Evolutionary conservation across 371 early-diverging fungal species (phyloP).

Genomic region (Smittium culicis): DNA sequence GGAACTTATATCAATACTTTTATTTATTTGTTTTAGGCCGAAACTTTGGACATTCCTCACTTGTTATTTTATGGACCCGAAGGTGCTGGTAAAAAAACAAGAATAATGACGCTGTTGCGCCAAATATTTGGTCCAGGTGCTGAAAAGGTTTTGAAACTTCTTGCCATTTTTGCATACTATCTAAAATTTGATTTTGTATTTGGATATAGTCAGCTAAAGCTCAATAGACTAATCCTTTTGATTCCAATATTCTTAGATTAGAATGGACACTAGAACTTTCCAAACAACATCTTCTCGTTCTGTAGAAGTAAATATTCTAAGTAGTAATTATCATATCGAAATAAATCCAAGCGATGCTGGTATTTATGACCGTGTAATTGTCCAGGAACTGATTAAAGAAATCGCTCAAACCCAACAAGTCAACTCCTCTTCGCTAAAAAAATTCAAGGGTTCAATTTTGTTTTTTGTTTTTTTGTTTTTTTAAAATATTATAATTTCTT

Average conservation of each 20-base stretch:
- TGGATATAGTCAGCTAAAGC: neutral
- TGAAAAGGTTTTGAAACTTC: slow-evolving; percentile 45
- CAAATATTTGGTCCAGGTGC: slow-evolving; percentile 84
- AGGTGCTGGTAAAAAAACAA: slow-evolving; percentile 96
- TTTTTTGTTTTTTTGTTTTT: slow-evolving; percentile 26
- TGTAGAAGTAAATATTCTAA: slow-evolving; percentile 65
- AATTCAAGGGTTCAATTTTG: slow-evolving; percentile 48
- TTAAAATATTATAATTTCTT: slow-evolving; percentile 16
- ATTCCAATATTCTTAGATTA: slow-evolving; percentile 37
- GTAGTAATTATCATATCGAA: slow-evolving; percentile 86
- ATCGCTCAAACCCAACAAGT: slow-evolving; percentile 97
- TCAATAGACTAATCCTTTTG: too few species aligned
- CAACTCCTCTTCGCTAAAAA: slow-evolving; percentile 55
- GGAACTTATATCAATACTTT: too few species aligned
- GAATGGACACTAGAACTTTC: slow-evolving; percentile 73
- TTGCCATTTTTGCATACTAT: neutral
- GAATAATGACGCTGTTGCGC: slow-evolving; percentile 67
- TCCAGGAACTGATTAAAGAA: slow-evolving; percentile 96
- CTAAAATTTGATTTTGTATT: neutral
- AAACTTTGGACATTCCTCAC: slow-evolving; percentile 82
- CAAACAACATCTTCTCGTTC: slow-evolving; percentile 70
- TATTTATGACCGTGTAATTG: slow-evolving; percentile 84
- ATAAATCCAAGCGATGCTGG: slow-evolving; percentile 93
- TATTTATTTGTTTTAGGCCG: slow-evolving; percentile 36
- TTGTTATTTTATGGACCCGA: slow-evolving; percentile 91